Conservation (phyloP, 306 rosid genomes). For the Aeschynomene evenia region DNA sequence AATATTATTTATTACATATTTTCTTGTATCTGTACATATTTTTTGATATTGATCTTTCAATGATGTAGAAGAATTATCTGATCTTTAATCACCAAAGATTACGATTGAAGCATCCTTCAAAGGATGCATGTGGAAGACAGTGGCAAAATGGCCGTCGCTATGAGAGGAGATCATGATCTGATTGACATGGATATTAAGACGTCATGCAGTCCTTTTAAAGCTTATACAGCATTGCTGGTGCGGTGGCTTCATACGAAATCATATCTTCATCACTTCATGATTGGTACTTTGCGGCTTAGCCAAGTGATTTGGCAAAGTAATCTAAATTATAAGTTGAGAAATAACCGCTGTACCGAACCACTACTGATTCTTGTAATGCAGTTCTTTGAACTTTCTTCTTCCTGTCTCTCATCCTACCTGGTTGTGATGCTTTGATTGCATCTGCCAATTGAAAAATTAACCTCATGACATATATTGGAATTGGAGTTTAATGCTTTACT, state of each 20-base stretch:
- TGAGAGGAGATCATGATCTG: neutral
- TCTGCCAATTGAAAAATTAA: neutral
- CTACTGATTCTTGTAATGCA: neutral
- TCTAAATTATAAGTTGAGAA: neutral
- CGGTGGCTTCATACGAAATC: neutral
- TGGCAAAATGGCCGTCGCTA: neutral
- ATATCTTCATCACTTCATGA: neutral
- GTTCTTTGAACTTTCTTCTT: neutral
- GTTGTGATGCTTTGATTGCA: constrained; percentile 12
- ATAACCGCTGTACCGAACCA: neutral
- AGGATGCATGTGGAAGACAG: constrained; percentile 27
- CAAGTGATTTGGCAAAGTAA: constrained; percentile 10
- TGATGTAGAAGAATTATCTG: constrained; percentile 42
- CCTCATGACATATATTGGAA: neutral
- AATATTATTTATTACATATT: neutral
- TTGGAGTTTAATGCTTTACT: neutral
- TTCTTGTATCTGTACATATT: neutral
- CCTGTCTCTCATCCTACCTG: neutral
- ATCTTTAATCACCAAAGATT: constrained; percentile 31
- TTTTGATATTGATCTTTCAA: constrained; percentile 23
- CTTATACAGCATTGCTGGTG: constrained; percentile 19
- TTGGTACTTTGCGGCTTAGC: constrained; percentile 17
- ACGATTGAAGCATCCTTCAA: constrained; percentile 21
- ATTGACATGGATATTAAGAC: constrained; percentile 5
- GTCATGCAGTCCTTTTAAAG: neutral